Conservation (phyloP, 1,139 yeast genomes). For the Petasospora fabianii region DNA sequence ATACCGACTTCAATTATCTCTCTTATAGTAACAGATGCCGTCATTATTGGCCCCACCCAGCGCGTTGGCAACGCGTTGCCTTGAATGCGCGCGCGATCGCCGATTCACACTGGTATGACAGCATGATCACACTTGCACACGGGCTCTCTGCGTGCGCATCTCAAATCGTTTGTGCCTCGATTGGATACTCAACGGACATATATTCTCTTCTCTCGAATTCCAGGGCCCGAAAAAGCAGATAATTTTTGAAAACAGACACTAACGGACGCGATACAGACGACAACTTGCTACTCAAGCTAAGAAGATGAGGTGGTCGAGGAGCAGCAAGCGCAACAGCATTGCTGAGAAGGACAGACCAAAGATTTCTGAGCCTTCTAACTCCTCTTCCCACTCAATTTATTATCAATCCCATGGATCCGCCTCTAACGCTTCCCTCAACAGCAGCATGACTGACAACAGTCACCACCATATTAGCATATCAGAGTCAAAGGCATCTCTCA, state of each 20-base stretch:
- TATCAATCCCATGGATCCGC: constrained; percentile 6
- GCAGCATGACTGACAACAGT: constrained; percentile 2
- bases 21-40: too few relatives aligned
- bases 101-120: constrained; percentile 1
- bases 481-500: constrained; percentile 12
- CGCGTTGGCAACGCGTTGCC: constrained; percentile 1
- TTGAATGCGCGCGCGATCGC: not conserved
- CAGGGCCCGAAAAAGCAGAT: too few relatives aligned
- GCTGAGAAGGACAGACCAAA: constrained; percentile 5
- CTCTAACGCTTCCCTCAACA: constrained; percentile 12
- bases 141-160: too few relatives aligned
- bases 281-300: constrained; percentile 1
- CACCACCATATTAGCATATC: constrained; percentile 4
- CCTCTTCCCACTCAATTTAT: constrained; percentile 9
- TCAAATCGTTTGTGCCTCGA: too few relatives aligned
- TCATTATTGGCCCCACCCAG: not conserved
- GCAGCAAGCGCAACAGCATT: constrained; percentile 29
- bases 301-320: constrained; percentile 25
- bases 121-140: not conserved
- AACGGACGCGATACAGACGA: constrained; percentile 5
- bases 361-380: not conserved
- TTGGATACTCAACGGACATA: too few relatives aligned
- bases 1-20: too few relatives aligned
- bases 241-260: constrained; percentile 4
- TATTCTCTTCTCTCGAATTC: too few relatives aligned